Evolutionary conservation across 2,329 filamentous ascomycete genomes (phyloP).

Genomic region (Blastomyces gilchristii): DNA sequence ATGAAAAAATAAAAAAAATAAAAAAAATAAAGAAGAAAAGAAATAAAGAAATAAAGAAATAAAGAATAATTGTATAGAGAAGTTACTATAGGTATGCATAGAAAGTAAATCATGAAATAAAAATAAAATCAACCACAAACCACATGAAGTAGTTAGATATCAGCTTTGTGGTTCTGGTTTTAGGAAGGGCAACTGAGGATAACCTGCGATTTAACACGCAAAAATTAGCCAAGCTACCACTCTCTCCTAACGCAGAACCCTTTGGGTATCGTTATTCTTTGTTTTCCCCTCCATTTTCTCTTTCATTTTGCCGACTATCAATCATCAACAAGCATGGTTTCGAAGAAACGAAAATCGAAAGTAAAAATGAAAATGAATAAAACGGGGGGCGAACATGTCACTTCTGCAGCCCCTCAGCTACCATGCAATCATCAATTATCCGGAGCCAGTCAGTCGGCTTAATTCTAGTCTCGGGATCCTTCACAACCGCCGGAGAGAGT

Average conservation of each 20-base stretch:
- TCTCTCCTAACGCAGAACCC: background rate
- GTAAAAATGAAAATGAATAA: background rate
- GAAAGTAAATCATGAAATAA: background rate
- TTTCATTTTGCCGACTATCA: background rate
- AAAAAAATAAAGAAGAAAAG: background rate
- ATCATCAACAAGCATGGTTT: background rate
- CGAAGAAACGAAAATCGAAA: background rate
- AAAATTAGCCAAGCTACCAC: background rate
- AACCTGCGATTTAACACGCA: background rate
- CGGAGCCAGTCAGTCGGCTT: slow-evolving; percentile 25
- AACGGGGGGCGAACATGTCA: background rate
- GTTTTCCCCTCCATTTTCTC: background rate
- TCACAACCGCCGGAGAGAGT: slow-evolving; percentile 30
- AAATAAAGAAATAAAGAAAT: background rate
- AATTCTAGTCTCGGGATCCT: slow-evolving; percentile 28
- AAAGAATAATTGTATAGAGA: background rate
- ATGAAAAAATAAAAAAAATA: background rate
- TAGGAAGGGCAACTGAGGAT: background rate
- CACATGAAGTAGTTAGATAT: background rate
- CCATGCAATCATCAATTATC: slow-evolving; percentile 12
- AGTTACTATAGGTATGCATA: background rate
- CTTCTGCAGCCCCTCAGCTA: background rate
- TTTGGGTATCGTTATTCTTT: background rate
- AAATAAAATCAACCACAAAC: background rate
- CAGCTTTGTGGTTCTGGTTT: background rate